Base-by-base conservation (phyloP, 768 basidiomycete species). In the Rhodosporidiobolus sp. region DNA sequence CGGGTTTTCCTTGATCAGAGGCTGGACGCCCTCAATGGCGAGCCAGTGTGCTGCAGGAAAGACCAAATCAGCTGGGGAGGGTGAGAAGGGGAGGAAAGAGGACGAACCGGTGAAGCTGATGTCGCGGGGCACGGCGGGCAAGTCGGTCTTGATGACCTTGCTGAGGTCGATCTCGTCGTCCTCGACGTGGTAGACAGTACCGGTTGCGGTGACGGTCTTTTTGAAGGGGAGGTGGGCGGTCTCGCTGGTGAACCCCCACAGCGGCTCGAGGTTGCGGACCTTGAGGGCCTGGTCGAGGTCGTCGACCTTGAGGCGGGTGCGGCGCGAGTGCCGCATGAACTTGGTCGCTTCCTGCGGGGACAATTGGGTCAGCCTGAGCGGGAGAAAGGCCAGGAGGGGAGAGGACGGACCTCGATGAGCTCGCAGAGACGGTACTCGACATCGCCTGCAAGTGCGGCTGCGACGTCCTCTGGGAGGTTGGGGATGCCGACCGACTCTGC, bases 121-220 rank as follows among this genome's bases (percentile, higher is more conserved):
- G 53, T 88, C 89, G 77, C 89, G 88, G 0, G 92, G 91, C 14
- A 94, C 82, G 3, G 86, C 84, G 48, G 93, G 88, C 80, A 93
- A 90, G 80, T 92, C 91, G 77, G 92, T 90, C 65, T 90, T 86
- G 53, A 97, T 82, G 17, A 94, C 88, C 64, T 88, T 91, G 79
- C 94, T 91, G 77, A 99, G 93, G 82, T 98, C 96, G 59, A 99
- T 89, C 81, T 98, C 96, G 77, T 97, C 94, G 79, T 99, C 96
- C 71, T 96, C 92, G 26, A 95, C 87, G 78, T 92, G 93, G 82
- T 92, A 97, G 7, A 98, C 89, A 5, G 90, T 83, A 1, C 89
- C 90, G 10, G 87, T 86, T 7, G 55, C 82, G 69, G 73, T 86
- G 82, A 17, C 85, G 83, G 73, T 85, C 86, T 60, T 87, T 84